phyloP scores from a whole-genome alignment of 1,284 basidiomycete species.

The Lignosus rhinocerotis region DNA sequence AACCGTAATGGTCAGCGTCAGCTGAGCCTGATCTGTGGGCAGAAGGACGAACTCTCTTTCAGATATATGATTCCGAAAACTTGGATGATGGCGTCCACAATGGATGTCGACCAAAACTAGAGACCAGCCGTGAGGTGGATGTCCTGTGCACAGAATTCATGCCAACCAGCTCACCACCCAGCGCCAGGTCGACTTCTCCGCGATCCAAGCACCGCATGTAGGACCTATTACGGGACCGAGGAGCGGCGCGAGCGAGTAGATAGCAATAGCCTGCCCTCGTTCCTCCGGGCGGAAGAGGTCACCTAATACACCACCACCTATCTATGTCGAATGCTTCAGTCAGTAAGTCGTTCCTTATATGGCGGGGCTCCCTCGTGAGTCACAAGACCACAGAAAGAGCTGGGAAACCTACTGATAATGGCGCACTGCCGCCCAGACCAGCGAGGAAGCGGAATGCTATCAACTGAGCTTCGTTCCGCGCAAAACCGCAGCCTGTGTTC shows the following conservation, averaged over 20 bases:
- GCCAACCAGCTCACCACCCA: slow-evolving; percentile 35
- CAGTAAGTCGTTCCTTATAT: neutral
- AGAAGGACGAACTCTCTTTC: slow-evolving; percentile 43
- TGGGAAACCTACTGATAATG: slow-evolving; percentile 47
- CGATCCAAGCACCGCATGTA: slow-evolving; percentile 41
- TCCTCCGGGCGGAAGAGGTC: slow-evolving; percentile 50
- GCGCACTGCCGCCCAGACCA: slow-evolving; percentile 65
- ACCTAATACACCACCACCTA: slow-evolving; percentile 49
- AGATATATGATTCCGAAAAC: slow-evolving; percentile 44
- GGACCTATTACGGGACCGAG: slow-evolving; percentile 47
- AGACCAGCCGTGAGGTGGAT: neutral
- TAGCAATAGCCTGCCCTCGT: slow-evolving; percentile 46
- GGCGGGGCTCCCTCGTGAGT: neutral
- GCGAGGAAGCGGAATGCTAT: slow-evolving; percentile 68
- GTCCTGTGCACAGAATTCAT: neutral
- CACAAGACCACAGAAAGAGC: neutral
- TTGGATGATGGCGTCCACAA: slow-evolving; percentile 39
- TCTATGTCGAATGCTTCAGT: slow-evolving; percentile 17
- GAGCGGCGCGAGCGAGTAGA: slow-evolving; percentile 49
- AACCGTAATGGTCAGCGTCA: neutral
- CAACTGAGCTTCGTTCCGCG: slow-evolving; percentile 55
- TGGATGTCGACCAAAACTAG: slow-evolving; percentile 43
- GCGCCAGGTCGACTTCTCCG: slow-evolving; percentile 40
- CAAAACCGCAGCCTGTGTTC: slow-evolving; percentile 69
- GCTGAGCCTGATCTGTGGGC: too few species aligned